phyloP scores from a whole-genome alignment of 2,329 filamentous ascomycete species.

The Pseudogymnoascus sp. region DNA sequence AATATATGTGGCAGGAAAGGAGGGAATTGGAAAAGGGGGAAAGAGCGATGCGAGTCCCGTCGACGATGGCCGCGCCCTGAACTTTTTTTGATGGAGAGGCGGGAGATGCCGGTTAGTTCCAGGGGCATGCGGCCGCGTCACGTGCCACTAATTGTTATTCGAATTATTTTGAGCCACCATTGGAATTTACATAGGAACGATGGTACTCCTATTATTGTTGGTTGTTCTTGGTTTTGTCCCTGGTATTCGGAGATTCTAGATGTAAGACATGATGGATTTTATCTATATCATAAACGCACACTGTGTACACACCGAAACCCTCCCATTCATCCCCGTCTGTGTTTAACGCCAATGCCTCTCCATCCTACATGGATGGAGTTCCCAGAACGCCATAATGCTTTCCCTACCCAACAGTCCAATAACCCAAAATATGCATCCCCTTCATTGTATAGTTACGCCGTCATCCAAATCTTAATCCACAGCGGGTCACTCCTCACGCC shows the following conservation, averaged over 20 bases:
- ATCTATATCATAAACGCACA: not conserved
- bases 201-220: not conserved
- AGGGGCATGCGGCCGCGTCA: slow-evolving; percentile 6
- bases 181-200: no score
- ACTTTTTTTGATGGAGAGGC: slow-evolving; percentile 3
- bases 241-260: not conserved
- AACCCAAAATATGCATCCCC: not conserved
- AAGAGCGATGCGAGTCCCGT: not conserved
- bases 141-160: not conserved
- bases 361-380: not conserved
- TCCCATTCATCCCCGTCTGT: not conserved
- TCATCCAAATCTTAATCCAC: slow-evolving; percentile 15
- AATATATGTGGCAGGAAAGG: not conserved
- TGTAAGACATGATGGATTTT: not conserved
- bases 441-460: not conserved
- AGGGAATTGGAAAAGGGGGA: not conserved
- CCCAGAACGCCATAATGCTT: not conserved
- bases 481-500: slow-evolving; percentile 8
- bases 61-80: not conserved
- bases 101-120: slow-evolving; percentile 14
- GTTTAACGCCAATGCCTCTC: not conserved
- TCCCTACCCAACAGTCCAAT: not conserved
- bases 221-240: not conserved
- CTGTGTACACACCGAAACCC: not conserved
- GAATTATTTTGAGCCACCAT: not conserved